Base-by-base conservation (phyloP, 192 early-diverging fungal species). In the Podila horticola region DNA sequence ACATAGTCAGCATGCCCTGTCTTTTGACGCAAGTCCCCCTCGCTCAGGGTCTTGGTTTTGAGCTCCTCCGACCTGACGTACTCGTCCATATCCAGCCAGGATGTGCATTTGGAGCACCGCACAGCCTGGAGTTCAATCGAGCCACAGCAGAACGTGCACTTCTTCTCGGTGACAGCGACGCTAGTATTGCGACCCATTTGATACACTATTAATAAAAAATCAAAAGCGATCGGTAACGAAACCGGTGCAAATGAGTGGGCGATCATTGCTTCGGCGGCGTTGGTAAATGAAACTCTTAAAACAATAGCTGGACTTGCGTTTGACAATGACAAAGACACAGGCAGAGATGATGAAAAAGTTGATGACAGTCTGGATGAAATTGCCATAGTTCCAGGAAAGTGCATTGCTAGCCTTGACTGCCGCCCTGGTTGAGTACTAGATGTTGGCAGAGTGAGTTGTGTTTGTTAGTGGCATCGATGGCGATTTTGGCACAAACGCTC, bases 331-430 rank as follows among this genome's bases (percentile, higher is more conserved):
- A 74, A 90, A 93, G 65, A 93, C 81, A 33, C 84, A 84, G 29
- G 83, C 62, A 28, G 86, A 69, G 52, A 91, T 90, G 51, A 93
- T 86, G 64, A 92, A 65, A 64, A 93, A 91, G 83, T 90, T 92
- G 84, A 93, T 85, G 51, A 89, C 64, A 24, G 79, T 81, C 61
- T 91, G 86, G 59, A 93, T 66, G 66, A 93, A 93, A n/a, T 88
- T 86, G 30, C 91, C 90, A 29, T 83, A 90, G 67, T 87, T 89
- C 73, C 79, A 86, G 4, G 89, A 90, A 8, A 90, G 60, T 0
- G 86, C 84, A 12, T 89, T 88, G 62, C 82, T 85, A 24, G 83
- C 84, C 51, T 85, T 82, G 62, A 69, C 77, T 10, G 77, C 48
- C 26, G 60, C 77, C 33, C 77, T 52, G 8, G 77, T 73, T 12